Percentiles rank a stretch among this genome's conserved stretches.
Conservation (phyloP, 1,139 yeast genomes). For the Diutina ranongensis region DNA sequence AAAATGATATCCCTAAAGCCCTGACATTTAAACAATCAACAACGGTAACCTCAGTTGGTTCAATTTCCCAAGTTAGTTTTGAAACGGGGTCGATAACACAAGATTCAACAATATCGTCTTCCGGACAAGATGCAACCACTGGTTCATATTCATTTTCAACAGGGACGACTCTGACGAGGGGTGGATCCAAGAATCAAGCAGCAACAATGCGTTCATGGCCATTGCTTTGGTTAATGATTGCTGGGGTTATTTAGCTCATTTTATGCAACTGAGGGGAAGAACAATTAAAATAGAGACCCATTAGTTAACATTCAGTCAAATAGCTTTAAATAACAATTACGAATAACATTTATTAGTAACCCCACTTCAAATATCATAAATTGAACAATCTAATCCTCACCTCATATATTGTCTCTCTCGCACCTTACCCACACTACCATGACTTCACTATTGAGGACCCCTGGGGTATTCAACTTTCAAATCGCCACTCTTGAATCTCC, state of each 20-base stretch:
- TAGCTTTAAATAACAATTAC: no score
- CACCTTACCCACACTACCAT: neutral
- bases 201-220: no score
- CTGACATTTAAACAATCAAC: neutral
- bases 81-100: neutral
- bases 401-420: neutral
- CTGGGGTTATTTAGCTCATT: no score
- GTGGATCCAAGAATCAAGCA: no score
- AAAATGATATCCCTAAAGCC: neutral
- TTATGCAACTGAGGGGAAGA: no score
- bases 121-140: neutral
- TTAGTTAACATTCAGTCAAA: no score
- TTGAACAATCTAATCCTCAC: no score
- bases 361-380: no score
- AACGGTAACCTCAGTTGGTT: neutral
- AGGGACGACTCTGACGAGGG: no score
- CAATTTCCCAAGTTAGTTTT: neutral
- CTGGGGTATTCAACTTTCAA: constrained; percentile 4
- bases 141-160: neutral
- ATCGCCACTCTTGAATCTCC: neutral
- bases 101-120: neutral
- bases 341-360: no score
- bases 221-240: no score
- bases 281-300: no score
- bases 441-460: neutral